Evolutionary conservation across 2,329 filamentous ascomycete species (phyloP).

Genomic region (Ilyonectria sp.): DNA sequence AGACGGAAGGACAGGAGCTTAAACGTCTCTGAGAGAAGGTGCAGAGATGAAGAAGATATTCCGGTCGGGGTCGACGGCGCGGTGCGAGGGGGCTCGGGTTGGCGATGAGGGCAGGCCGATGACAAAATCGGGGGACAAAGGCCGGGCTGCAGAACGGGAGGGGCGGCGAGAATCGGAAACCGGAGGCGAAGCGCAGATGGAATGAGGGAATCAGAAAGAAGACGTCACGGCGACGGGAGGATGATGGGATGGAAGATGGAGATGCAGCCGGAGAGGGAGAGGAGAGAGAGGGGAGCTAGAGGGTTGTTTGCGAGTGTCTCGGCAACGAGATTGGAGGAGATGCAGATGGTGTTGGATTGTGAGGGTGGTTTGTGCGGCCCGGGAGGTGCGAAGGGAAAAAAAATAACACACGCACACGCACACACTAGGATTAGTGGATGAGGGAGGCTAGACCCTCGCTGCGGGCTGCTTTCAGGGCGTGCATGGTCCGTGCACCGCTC

Average conservation of each 20-base stretch:
- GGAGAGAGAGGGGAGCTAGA: slow-evolving; percentile 17
- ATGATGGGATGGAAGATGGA: slow-evolving; percentile 29
- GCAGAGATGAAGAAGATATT: slow-evolving; percentile 36
- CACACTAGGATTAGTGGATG: slow-evolving; percentile 19
- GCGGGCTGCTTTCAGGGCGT: slow-evolving; percentile 6
- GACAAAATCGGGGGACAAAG: slow-evolving; percentile 39
- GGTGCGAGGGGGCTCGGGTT: slow-evolving; percentile 6
- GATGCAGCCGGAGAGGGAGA: slow-evolving; percentile 16
- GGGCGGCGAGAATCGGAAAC: slow-evolving; percentile 37
- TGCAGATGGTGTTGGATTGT: slow-evolving; percentile 34
- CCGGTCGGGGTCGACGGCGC: slow-evolving; percentile 29
- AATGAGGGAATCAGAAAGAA: slow-evolving; percentile 32
- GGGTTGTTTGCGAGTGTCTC: slow-evolving; percentile 13
- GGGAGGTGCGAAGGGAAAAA: slow-evolving; percentile 25
- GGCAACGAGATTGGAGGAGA: slow-evolving; percentile 16
- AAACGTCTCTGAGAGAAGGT: slow-evolving; percentile 17
- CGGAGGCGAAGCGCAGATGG: slow-evolving; percentile 34
- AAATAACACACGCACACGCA: slow-evolving; percentile 30
- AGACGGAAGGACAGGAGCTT: slow-evolving; percentile 28
- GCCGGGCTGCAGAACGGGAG: slow-evolving; percentile 36
- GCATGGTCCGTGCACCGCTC: slow-evolving; percentile 29
- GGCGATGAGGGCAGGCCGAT: slow-evolving; percentile 31
- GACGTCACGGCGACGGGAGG: slow-evolving; percentile 26
- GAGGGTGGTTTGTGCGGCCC: slow-evolving; percentile 30
- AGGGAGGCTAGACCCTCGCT: slow-evolving; percentile 13